Base-by-base conservation (phyloP, 2,329 filamentous ascomycete genomes). In the Colletotrichum sp. region DNA sequence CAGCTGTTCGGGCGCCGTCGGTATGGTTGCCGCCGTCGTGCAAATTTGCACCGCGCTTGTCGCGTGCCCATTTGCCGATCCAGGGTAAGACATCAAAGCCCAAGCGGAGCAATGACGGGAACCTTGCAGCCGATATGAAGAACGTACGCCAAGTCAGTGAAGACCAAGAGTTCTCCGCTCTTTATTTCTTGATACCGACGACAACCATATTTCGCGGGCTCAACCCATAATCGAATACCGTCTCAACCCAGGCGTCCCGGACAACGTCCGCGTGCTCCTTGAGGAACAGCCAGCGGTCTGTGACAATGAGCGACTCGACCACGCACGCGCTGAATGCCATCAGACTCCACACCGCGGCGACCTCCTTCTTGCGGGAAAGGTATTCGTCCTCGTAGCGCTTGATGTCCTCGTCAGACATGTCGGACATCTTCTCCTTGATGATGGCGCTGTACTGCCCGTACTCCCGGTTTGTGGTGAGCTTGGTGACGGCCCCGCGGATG, bases 281-380 rank as follows among this genome's bases (percentile, higher is more conserved):
- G 79, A 99, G 87, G 86, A 93, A 99, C 77, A 95, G 87, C 95
- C 95, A 99, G 61, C 97, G 90, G 87, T 99, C 97, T 61, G 94
- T 92, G 68, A 98, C 95, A 80, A 99, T 96, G 75, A 98, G 87
- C 36, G 95, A 95, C 87, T 99, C 97, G 4, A 98, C 93, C 6
- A 98, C 94, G 24, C 92, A 92, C 4, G 96, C 96, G 83, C 95
- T 98, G 81, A 98, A 98, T 1, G 97, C 96, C 96, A 99, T 99
- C 80, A 99, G 84, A 79, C 92, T 95, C 97, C 97, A 99, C 75
- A 98, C 92, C 9, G 98, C 90, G 81, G 94, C 95, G 52, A 99
- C 86, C 81, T 98, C 94, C 80, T 95, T 94, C 86, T 94, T 95
- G 71, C 93, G 89, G 52, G 89, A 88, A 34, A 83, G 83, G 84